Conservation (phyloP, 805 yeast genomes). For the Candida insectorum region DNA sequence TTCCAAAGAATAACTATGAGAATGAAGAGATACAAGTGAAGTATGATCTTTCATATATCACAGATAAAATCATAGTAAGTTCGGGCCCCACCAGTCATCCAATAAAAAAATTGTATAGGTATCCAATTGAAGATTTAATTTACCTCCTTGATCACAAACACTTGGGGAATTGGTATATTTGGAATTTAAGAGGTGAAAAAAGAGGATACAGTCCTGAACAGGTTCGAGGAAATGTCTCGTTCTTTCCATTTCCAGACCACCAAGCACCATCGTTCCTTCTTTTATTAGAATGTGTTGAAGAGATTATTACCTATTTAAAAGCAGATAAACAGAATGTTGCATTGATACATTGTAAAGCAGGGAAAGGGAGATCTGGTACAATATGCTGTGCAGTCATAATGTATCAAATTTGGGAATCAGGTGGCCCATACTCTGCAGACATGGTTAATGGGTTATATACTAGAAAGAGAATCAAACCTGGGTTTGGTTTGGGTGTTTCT, state of each 20-base stretch:
- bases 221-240: conserved; percentile 29
- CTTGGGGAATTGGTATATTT: conserved; percentile 63
- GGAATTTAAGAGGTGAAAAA: conserved; percentile 68
- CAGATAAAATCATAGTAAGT: conserved; percentile 63
- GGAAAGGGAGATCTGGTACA: conserved; percentile 89
- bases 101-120: conserved; percentile 47
- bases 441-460: conserved; percentile 56
- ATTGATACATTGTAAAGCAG: conserved; percentile 82
- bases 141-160: conserved; percentile 45
- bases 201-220: conserved; percentile 38
- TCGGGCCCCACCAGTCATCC: conserved; percentile 63
- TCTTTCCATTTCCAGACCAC: conserved; percentile 73
- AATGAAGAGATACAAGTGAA: conserved; percentile 9
- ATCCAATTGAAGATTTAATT: conserved; percentile 49
- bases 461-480: conserved; percentile 50
- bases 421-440: conserved; percentile 24
- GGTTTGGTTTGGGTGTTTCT: conserved; percentile 65
- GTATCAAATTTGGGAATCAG: conserved; percentile 25
- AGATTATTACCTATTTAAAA: conserved; percentile 43
- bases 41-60: conserved; percentile 66
- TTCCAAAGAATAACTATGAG: conserved; percentile 17
- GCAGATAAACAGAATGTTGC: conserved; percentile 46
- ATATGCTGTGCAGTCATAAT: conserved; percentile 69
- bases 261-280: conserved; percentile 62
- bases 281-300: conserved; percentile 42